A percentile compares a stretch with the other conserved stretches of the same genome.
phyloP scores from a whole-genome alignment of 768 basidiomycete genomes.

The Kwoniella sp. region DNA sequence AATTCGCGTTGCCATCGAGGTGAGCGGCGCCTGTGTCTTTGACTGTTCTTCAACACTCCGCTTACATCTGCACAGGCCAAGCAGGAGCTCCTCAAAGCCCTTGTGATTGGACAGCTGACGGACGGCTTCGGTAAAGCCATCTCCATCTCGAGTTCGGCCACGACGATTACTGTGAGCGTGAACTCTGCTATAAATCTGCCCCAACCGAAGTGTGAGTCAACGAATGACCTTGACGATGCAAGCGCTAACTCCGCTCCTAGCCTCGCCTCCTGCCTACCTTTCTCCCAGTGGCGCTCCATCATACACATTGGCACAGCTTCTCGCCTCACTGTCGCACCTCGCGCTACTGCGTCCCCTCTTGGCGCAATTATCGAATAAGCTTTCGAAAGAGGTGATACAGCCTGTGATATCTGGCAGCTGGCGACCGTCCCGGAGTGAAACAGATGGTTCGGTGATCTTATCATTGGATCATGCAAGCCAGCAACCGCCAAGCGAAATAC shows the following conservation, averaged over 20 bases:
- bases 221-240: neutral
- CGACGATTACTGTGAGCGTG: constrained; percentile 8
- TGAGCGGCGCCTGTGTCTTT: constrained; percentile 2
- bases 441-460: constrained; percentile 52
- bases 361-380: constrained; percentile 18
- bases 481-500: constrained; percentile 52
- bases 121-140: constrained; percentile 27
- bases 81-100: constrained; percentile 15
- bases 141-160: constrained; percentile 8
- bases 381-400: constrained; percentile 35
- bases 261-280: constrained; percentile 3
- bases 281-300: neutral
- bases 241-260: neutral
- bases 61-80: constrained; percentile 10
- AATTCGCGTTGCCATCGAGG: constrained; percentile 13
- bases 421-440: constrained; percentile 11
- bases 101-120: constrained; percentile 31
- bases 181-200: constrained; percentile 9
- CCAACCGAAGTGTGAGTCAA: constrained; percentile 17
- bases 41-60: neutral
- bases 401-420: constrained; percentile 15
- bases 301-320: constrained; percentile 27
- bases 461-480: constrained; percentile 54
- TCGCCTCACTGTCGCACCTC: constrained; percentile 45
- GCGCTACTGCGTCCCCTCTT: constrained; percentile 44